A percentile compares a stretch with the other conserved stretches of the same genome.
Evolutionary conservation across 176 grass and related monocot species (phyloP).

Genomic region (Alloteropsis semialata): DNA sequence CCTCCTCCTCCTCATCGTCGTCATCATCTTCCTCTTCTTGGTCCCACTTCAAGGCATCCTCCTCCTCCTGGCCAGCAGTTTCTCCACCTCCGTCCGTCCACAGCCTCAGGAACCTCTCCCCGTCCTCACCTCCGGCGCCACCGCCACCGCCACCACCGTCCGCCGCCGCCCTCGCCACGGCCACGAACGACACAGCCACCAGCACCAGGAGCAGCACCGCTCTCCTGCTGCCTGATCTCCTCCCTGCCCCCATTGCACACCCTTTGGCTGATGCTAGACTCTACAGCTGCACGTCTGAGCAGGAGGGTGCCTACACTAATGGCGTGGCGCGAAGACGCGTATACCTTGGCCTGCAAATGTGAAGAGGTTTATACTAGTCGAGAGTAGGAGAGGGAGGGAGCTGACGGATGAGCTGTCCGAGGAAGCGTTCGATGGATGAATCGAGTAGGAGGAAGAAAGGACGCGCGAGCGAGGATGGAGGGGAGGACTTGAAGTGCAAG

Average conservation of each 20-base stretch:
- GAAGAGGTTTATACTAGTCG: constrained; percentile 22
- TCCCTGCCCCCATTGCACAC: constrained; percentile 26
- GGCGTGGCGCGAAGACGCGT: not conserved
- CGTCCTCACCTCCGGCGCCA: not conserved
- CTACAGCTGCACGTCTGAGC: not conserved
- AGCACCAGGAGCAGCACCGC: constrained; percentile 4
- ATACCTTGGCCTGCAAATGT: constrained; percentile 49
- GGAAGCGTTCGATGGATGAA: not conserved
- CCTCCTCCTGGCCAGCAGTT: not conserved
- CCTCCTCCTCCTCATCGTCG: fast-evolving
- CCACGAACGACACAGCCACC: not conserved
- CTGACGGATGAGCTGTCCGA: not conserved
- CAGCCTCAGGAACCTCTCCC: constrained; percentile 4
- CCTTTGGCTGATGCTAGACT: not conserved
- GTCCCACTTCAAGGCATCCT: not conserved
- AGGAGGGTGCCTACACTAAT: not conserved
- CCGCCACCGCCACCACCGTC: not conserved
- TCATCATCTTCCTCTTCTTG: not conserved
- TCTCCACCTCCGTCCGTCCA: constrained; percentile 5
- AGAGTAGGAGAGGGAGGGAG: not conserved
- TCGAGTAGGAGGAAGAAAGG: not conserved
- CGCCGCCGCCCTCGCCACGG: not conserved
- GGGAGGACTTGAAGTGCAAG: constrained; percentile 67
- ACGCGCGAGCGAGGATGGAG: not conserved
- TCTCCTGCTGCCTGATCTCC: not conserved